Base-by-base conservation (phyloP, 2,329 filamentous ascomycete genomes). In the Colletotrichum sp. region DNA sequence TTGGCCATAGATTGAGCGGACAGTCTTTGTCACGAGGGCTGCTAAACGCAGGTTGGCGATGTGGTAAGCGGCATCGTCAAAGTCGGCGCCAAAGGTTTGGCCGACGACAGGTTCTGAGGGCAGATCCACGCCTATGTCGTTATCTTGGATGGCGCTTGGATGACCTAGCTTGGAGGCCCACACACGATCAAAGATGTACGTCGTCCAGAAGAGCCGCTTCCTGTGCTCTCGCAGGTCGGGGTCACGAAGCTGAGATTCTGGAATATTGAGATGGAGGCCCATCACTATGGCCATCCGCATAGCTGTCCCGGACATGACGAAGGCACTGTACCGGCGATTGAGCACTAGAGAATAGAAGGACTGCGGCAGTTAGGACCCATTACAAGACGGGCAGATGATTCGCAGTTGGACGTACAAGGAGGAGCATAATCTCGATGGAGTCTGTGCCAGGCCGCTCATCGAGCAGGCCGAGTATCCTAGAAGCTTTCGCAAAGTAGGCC, bases 151-250 rank as follows among this genome's bases (percentile, higher is more conserved):
- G 55, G 87, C 86, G 13, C 86, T 84, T 0, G 88, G 87, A 52
- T 89, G 84, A 0, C 88, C 87, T 59, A 89, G 83, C 43, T 88
- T 87, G 0, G 87, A 86, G 5, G 86, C 86, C 83, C 85, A 88
- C 79, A 89, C 85, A 3, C 87, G 84, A 75, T 88, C 86, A 36
- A 87, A 81, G 10, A 81, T 83, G 62, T 87, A 87, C 0, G 85
- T 81, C 0, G 86, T 86, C 85, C 85, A 87, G 82, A 84, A 87
- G 1, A 87, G 79, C 5, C 85, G 81, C 9, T 82, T 83, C 7
- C 86, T 80, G 14, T 87, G 86, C 65, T 87, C 85, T 13, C 85
- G 77, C 3, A 80, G 75, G 0, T 77, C 81, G 52, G 77, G 79
- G 66, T 88, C 85, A 18, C 79, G 82, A 1, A 87, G 79, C 30